Evolutionary conservation across 768 basidiomycete species (phyloP).

Genomic region (Tulasnella sp.): DNA sequence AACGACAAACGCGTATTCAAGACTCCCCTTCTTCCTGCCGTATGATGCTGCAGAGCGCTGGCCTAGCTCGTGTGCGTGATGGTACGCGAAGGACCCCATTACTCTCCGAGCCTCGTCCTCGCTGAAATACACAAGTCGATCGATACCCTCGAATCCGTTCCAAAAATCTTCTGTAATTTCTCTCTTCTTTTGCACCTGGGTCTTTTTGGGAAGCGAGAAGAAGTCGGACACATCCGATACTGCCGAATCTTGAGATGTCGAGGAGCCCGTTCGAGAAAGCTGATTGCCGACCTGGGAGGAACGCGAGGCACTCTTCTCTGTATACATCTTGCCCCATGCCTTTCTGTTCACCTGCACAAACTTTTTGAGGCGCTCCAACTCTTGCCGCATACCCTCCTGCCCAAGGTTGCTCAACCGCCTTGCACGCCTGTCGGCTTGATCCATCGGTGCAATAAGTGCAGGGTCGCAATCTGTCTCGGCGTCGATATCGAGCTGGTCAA

Average conservation of each 20-base stretch:
- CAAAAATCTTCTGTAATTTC: slow-evolving; percentile 49
- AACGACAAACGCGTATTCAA: slow-evolving; percentile 5
- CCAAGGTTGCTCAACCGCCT: slow-evolving; percentile 18
- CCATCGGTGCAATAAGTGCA: slow-evolving; percentile 43
- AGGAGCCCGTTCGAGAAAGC: background rate
- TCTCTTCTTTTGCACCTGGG: slow-evolving; percentile 48
- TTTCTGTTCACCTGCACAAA: slow-evolving; percentile 41
- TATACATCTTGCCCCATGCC: slow-evolving; percentile 7
- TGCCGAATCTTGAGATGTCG: background rate
- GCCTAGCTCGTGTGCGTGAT: slow-evolving; percentile 37
- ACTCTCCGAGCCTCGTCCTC: slow-evolving; percentile 40
- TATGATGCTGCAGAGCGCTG: background rate
- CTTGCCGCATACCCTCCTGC: slow-evolving; percentile 36
- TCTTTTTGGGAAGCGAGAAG: slow-evolving; percentile 39
- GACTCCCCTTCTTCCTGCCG: background rate
- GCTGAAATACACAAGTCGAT: slow-evolving; percentile 37
- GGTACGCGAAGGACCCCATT: slow-evolving; percentile 54
- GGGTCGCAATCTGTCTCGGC: slow-evolving; percentile 30
- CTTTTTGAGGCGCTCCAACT: slow-evolving; percentile 41
- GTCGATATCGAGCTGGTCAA: background rate
- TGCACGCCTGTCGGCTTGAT: slow-evolving; percentile 37
- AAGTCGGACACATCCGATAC: slow-evolving; percentile 5
- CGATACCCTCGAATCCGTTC: background rate
- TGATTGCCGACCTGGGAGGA: background rate
- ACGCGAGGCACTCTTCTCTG: background rate